Conservation (phyloP, 495 filamentous ascomycete genomes). For the Glutinoglossum americanum region DNA sequence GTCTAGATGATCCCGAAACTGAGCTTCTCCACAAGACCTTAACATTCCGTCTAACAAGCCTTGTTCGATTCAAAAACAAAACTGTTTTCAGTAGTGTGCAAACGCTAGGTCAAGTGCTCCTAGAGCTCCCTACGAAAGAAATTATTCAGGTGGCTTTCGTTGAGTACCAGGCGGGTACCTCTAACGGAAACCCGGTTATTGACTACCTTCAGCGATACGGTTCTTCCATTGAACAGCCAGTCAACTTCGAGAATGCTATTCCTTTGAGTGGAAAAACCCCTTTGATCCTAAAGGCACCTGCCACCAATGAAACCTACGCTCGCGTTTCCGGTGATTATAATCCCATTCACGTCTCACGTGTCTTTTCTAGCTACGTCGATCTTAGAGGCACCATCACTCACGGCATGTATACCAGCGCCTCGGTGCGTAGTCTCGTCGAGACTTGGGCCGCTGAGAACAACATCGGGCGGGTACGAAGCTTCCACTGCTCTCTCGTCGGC, state of each 20-base stretch:
- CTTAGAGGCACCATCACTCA: conserved; percentile 93
- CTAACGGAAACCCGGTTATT: conserved; percentile 88
- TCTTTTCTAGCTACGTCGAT: conserved; percentile 87
- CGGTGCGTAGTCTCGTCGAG: conserved; percentile 93
- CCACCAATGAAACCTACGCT: conserved; percentile 94
- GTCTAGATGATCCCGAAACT: conserved; percentile 52
- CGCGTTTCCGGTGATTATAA: conserved; percentile 97
- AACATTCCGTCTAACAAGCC: conserved; percentile 84
- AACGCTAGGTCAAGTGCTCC: conserved; percentile 76
- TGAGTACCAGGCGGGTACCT: conserved; percentile 72
- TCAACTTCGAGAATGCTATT: conserved; percentile 94
- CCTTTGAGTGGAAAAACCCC: conserved; percentile 83
- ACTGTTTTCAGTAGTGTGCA: conserved; percentile 81
- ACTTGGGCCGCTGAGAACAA: conserved; percentile 99
- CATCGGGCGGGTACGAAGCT: conserved; percentile 88
- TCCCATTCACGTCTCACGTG: conserved; percentile 91
- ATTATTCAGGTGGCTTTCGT: conserved; percentile 89
- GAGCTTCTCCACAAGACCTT: conserved; percentile 80
- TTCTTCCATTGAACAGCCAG: conserved; percentile 81
- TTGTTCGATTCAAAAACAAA: conserved; percentile 87
- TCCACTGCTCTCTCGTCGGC: conserved; percentile 81
- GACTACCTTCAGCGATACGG: conserved; percentile 90
- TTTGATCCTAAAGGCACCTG: conserved; percentile 69
- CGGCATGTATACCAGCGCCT: conserved; percentile 97
- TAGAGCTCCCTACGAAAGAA: conserved; percentile 94